Base-by-base conservation (phyloP, 1,139 yeast species). In the Lodderomyces jiufengensis region DNA sequence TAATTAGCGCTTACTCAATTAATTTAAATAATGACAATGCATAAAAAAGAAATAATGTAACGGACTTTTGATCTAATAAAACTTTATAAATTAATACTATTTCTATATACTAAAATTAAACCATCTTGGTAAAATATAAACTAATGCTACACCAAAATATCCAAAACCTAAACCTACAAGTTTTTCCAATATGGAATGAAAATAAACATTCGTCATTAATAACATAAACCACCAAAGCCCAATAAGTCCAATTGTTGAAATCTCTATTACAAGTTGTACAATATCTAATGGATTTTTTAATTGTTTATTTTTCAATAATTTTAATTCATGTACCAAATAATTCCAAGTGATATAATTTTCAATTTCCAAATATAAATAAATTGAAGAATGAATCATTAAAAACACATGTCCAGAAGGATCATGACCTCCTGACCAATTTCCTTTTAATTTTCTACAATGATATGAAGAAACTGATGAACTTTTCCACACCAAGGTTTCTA, bases 321-420 rank as follows among this genome's bases (percentile, higher is more conserved):
- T 13, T 14, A 15, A 5, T 11, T 29, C 4, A 27, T 23, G 12
- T 13, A 14, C 3, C 6, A 26, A 12, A 3, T 5, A 15, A 3
- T 16, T 14, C 41, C 35, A 38, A 18, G 28, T 15, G 69, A 70
- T 66, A 41, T 55, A 67, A 8, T 73, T 73, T 18, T 66, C 48
- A 6, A 80, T 57, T 54, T 90, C 97, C 40, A 78, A 77, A 54
- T 84, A 70, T 47, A 92, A 54, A 43, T 83, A 76, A 49, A 85
- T 62, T 12, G 86, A 76, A 38, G 92, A 76, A 44, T 86, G 82
- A 3, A 85, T 77, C 39, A 92, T 61, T 31, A 92, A 57, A 50
- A 90, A 92, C 0, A 87, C 84, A 55, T 92, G 98, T 0, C 98
- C 98, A 43, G 94, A 83, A 10, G 97, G 95, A 61, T 92, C 98